Evolutionary conservation across 2,329 filamentous ascomycete species (phyloP).

Genomic region (Periconia digitata): DNA sequence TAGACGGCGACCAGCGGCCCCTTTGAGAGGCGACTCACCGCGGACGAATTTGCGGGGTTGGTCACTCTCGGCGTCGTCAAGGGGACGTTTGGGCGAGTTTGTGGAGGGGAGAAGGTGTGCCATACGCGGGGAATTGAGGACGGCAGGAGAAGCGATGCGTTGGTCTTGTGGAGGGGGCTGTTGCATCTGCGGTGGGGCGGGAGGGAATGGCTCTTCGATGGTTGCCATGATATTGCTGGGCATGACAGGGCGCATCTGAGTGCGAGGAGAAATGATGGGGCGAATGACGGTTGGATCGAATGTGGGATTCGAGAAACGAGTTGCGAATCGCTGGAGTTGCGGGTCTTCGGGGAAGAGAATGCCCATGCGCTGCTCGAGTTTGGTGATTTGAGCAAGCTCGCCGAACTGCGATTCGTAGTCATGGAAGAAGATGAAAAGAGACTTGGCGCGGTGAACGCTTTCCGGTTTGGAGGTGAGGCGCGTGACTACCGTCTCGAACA

Average conservation of each 20-base stretch:
- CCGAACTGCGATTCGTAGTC: slow-evolving; percentile 94
- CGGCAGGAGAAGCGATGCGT: slow-evolving; percentile 28
- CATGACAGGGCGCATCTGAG: slow-evolving; percentile 66
- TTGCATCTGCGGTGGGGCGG: slow-evolving; percentile 19
- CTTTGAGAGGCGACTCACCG: slow-evolving; percentile 91
- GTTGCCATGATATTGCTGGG: slow-evolving; percentile 27
- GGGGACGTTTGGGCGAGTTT: slow-evolving; percentile 51
- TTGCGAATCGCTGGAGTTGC: slow-evolving; percentile 71
- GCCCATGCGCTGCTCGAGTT: slow-evolving; percentile 88
- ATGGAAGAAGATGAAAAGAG: slow-evolving; percentile 89
- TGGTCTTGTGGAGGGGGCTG: slow-evolving; percentile 15
- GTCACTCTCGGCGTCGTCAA: slow-evolving; percentile 67
- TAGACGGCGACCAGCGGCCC: slow-evolving; percentile 79
- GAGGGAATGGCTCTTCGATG: slow-evolving; percentile 30
- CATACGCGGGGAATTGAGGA: slow-evolving; percentile 36
- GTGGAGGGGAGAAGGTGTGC: slow-evolving; percentile 23
- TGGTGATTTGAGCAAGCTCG: slow-evolving; percentile 85
- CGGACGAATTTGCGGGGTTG: slow-evolving; percentile 84
- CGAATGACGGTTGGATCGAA: slow-evolving; percentile 84
- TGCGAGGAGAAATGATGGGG: slow-evolving; percentile 77
- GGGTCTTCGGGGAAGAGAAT: slow-evolving; percentile 92
- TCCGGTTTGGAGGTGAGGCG: slow-evolving; percentile 77
- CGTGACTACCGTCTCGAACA: slow-evolving; percentile 92
- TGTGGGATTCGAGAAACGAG: slow-evolving; percentile 65
- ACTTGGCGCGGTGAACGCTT: slow-evolving; percentile 72